Percentiles rank a stretch among this genome's conserved stretches.
Conservation (phyloP, 176 grass and related monocot species). For the Puya raimondii region DNA sequence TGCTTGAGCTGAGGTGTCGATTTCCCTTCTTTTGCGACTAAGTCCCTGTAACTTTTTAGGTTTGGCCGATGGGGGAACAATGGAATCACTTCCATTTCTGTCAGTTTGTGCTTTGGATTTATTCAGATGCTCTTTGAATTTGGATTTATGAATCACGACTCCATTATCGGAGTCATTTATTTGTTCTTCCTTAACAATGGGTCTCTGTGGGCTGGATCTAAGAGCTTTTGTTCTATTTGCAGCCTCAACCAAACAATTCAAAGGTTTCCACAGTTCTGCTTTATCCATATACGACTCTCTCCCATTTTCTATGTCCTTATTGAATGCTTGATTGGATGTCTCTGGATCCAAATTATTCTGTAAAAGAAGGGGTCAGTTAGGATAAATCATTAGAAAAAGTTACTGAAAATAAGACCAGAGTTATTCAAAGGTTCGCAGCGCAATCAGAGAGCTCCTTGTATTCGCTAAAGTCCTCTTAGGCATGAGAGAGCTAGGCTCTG, state of each 20-base stretch:
- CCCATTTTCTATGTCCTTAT: slow-evolving; percentile 44
- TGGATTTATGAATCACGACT: slow-evolving; percentile 32
- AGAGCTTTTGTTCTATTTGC: slow-evolving; percentile 41
- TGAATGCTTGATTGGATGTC: slow-evolving; percentile 22
- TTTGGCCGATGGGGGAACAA: slow-evolving; percentile 14
- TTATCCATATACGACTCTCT: slow-evolving; percentile 30
- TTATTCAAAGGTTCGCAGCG: slow-evolving; percentile 9
- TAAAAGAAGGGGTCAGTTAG: slow-evolving; percentile 25
- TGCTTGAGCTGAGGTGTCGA: slow-evolving; percentile 14
- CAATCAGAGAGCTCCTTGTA: background rate
- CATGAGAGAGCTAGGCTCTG: background rate
- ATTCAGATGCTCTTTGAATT: slow-evolving; percentile 15
- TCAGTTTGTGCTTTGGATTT: slow-evolving; percentile 32
- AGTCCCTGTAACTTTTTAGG: slow-evolving; percentile 23
- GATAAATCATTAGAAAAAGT: slow-evolving; percentile 11
- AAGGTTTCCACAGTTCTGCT: slow-evolving; percentile 51
- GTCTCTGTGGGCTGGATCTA: slow-evolving; percentile 37
- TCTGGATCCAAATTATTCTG: slow-evolving; percentile 48
- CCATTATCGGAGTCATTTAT: slow-evolving; percentile 29
- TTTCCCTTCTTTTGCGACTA: slow-evolving; percentile 29
- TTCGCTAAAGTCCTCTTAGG: background rate
- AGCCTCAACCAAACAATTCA: slow-evolving; percentile 40
- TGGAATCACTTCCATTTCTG: slow-evolving; percentile 28
- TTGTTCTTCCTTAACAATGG: slow-evolving; percentile 31
- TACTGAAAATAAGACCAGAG: background rate